Percentiles rank a stretch among this genome's conserved stretches.
Conservation (phyloP, 139 green algal genomes). For the Spirogloea muscicola region DNA sequence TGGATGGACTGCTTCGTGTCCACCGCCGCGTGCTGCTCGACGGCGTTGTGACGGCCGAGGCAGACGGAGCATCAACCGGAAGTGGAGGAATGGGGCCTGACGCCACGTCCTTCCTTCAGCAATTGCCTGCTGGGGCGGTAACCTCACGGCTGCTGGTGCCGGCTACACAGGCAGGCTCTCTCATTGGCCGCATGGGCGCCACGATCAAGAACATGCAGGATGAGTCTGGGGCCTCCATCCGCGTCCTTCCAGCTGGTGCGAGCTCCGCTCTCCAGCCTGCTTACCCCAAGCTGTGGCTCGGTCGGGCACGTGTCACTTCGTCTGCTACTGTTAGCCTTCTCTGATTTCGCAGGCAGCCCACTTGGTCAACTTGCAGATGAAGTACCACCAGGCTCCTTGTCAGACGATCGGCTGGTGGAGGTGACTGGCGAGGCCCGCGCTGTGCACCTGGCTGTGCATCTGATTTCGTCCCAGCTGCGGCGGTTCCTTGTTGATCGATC, state of each 20-base stretch:
- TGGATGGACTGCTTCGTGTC: slow-evolving; percentile 17
- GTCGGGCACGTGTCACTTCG: too few relatives aligned
- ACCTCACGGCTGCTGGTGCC: slow-evolving; percentile 25
- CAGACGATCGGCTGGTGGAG: slow-evolving; percentile 37
- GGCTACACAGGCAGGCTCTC: slow-evolving; percentile 22
- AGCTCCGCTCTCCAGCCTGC: too few relatives aligned
- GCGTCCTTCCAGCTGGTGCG: slow-evolving; percentile 10
- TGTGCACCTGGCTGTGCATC: slow-evolving; percentile 16
- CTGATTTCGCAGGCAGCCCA: too few relatives aligned
- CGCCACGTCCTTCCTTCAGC: too few relatives aligned
- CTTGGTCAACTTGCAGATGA: slow-evolving; percentile 29
- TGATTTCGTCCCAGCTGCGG: slow-evolving; percentile 25
- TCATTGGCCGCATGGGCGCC: slow-evolving; percentile 10
- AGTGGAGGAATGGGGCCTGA: too few relatives aligned
- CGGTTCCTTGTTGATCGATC: slow-evolving; percentile 31
- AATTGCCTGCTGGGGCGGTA: slow-evolving; percentile 4
- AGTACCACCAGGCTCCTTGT: slow-evolving; percentile 5
- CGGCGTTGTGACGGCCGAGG: background rate
- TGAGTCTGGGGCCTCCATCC: slow-evolving; percentile 31
- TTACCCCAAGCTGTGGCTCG: too few relatives aligned
- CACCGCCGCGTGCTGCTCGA: slow-evolving; percentile 17
- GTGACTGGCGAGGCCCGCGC: slow-evolving; percentile 6
- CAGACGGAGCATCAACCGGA: background rate
- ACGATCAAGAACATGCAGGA: slow-evolving; percentile 31
- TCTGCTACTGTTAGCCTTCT: too few relatives aligned